phyloP scores from a whole-genome alignment of 495 filamentous ascomycete genomes.

The Neohortaea acidophila region DNA sequence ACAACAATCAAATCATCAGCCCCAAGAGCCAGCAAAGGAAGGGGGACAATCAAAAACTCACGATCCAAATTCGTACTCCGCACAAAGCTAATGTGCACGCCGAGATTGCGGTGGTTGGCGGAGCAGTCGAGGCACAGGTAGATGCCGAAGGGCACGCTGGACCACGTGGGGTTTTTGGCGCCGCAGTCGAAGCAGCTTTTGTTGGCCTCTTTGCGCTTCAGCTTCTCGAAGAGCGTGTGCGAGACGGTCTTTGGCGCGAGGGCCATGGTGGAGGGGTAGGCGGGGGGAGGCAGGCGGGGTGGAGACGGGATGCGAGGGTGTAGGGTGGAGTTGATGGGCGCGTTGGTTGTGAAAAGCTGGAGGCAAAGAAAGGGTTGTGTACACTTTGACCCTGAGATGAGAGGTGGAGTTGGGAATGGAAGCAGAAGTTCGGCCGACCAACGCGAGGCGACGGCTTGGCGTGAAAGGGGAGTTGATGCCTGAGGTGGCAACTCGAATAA shows the following conservation, averaged over 20 bases:
- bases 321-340: background rate
- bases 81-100: constrained; percentile 75
- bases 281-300: constrained; percentile 11
- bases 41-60: too few relatives aligned
- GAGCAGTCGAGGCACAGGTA: constrained; percentile 98
- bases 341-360: background rate
- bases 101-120: constrained; percentile 33
- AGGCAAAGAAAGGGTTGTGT: too few relatives aligned
- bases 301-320: background rate
- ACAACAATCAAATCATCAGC: too few relatives aligned
- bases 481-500: too few relatives aligned
- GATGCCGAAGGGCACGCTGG: constrained; percentile 90
- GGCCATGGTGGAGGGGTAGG: constrained; percentile 44
- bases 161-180: constrained; percentile 95
- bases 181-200: constrained; percentile 98
- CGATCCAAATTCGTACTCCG: constrained; percentile 95
- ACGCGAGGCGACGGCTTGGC: too few relatives aligned
- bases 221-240: constrained; percentile 94
- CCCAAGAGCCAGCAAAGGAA: too few relatives aligned
- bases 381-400: too few relatives aligned
- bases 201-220: constrained; percentile 85
- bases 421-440: too few relatives aligned
- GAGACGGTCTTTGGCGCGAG: constrained; percentile 84
- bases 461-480: too few relatives aligned
- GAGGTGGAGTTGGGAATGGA: too few relatives aligned